Evolutionary conservation across 73 alveolate species (phyloP), one percentile per base, ranked within the genome.

Genomic region (Blepharisma stoltei): DNA sequence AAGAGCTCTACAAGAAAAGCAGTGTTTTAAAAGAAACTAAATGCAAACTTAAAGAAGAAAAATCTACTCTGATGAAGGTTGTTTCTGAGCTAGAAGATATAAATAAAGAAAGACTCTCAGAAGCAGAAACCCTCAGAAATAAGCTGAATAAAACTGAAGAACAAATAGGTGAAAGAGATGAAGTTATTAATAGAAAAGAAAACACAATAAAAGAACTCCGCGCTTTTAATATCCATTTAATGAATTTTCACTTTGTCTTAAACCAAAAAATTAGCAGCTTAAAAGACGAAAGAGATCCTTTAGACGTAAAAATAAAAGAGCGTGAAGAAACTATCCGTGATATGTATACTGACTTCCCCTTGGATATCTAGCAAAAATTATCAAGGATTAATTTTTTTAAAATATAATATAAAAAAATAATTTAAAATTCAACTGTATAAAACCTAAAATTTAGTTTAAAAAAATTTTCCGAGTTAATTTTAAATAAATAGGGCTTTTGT

Each of bases 271-370:
- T 87, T 25, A 53, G 84, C 25, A 53, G 84, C 6, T 70, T 87
- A 20, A 87, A 87, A 54, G 94, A 87, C 45, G 94, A 87, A 67
- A 82, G 87, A 53, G 78, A 69, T 6, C 94, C 94, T 20, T 77
- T 87, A 91, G 94, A 87, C 54, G 45, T 78, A 60, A 83, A 87
- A 47, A 81, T 87, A 6, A 87, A 71, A 55, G 81, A 78, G 23
- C 70, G 77, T n/a, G 90, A 87, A 49, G 23, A 70, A 54, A 86
- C 76, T 49, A 87, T 87, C 67, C 83, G 76, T 75, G 76, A 83
- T 18, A 87, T 87, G 91, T 87, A 87, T 54, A 70, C 77, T 18
- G n/a, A n/a, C n/a, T n/a, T n/a, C n/a, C n/a, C n/a, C n/a, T n/a
- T n/a, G n/a, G n/a, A n/a, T n/a, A n/a, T n/a, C n/a, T n/a, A n/a